Base-by-base conservation (phyloP, 2,329 filamentous ascomycete genomes). In the Alternaria incomplexa region DNA sequence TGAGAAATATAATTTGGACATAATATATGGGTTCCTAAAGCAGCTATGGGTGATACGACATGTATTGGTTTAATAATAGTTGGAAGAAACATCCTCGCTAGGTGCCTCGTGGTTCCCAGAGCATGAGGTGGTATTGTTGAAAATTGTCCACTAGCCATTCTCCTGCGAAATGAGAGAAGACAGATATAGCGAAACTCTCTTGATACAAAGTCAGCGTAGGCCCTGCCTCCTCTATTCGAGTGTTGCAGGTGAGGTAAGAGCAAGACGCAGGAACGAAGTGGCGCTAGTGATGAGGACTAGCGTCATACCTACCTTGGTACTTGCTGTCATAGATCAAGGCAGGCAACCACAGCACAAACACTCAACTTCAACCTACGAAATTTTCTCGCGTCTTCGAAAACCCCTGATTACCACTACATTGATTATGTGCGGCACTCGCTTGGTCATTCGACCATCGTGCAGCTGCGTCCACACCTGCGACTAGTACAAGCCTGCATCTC, bases 181-280 rank as follows among this genome's bases (percentile, higher is more conserved):
- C 20, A 20, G 20, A 20, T 20, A 20, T 20, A 20, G 20, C 20
- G 20, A 20, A 20, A 20, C 20, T 20, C 20, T 10, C 10, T 26
- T 9, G 8, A 8, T 26, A 26, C 8, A 10, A 10, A 26, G 5
- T 25, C 20, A 20, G 20, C 20, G 15, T 36, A n/a, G 15, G 2
- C 4, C 0, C 11, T 17, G 10, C n/a, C 15, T 11, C 8, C 9
- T 36, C 32, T 0, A 40, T 17, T 40, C 0, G 0, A 1, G 10
- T 40, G n/a, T 40, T n/a, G 32, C 15, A 40, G 36, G 9, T 52
- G 28, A 32, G 22, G 28, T 51, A 32, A 36, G 48, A 51, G 28
- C 48, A 2, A 15, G 30, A 13, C 32, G 17, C 48, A 36, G 11
- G 30, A 13, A 40, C 30, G 20, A 8, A 22, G 13, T 36, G 20